Evolutionary conservation across 139 green algal genomes (phyloP), one percentile per base, ranked within the genome.

Genomic region (Closterium sp.): DNA sequence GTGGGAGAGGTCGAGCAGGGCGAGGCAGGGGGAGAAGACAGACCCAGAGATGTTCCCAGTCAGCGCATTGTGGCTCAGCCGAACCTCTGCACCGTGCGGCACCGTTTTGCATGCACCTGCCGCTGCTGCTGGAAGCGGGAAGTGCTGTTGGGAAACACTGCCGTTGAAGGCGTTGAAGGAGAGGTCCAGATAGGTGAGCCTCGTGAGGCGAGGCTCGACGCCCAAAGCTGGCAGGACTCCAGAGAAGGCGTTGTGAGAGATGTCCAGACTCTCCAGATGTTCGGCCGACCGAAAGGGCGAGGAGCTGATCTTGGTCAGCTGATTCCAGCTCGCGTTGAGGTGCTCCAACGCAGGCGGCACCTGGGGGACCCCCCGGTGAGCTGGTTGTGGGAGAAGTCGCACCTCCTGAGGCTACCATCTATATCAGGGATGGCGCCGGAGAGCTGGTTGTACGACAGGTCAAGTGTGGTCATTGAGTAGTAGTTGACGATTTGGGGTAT

Each of bases 361-460:
- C 43, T 10, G 43, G 43, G 43, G 43, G 9, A 66, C 43, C 21
- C 43, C 43, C 43, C 43, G 43, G 43, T 66, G 43, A 66, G 43
- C 43, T 16, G 43, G 43, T 66, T 66, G 43, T 66, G 43, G 43
- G 43, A 66, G 12, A 66, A 66, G 43, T 66, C 43, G 21, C 43
- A 66, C 21, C 43, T 66, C 36, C 36, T 9, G 12, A 64, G 36
- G 36, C 36, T 66, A 21, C 28, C 25, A 31, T 25, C 19, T 0
- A 90, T 33, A 1, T 31, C 0, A 9, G 87, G 87, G 23, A 90
- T 33, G 87, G n/a, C 23, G 35, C 87, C 33, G 16, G 81, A 7
- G 16, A 90, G 87, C 33, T 36, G 35, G 87, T 90, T 90, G 30
- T 34, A 2, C 8, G 87, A 32, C 87, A 90, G 87, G 3, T 32